Evolutionary conservation across 805 yeast species (phyloP), one percentile per base, ranked within the genome.

Genomic region (Ogataea nitratoaversa): DNA sequence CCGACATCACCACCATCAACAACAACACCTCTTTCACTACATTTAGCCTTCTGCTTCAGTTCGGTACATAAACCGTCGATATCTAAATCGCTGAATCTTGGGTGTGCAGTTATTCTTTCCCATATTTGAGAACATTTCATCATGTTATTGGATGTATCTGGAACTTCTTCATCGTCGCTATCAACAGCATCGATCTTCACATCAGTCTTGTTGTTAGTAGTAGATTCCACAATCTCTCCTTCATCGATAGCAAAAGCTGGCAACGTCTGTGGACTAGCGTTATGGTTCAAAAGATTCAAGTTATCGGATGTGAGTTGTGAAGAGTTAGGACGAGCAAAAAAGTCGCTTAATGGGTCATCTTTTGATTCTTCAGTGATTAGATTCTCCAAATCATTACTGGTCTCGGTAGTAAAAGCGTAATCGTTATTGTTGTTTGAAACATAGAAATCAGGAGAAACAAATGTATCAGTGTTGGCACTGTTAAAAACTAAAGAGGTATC

Each of bases 51-150:
- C 29, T 81, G 65, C 64, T 91, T 85, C 58, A 93, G 72, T 66
- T 93, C 99, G 32, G 67, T 59, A 72, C 99, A 93, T 59, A 93
- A 73, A 2, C 96, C 95, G 58, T 91, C 97, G 49, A 93, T 90
- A 62, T 93, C 99, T 38, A 93, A 71, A 44, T 90, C 96, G 5
- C 93, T 79, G 62, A 90, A 93, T 58, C 84, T 79, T 25, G 99
- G 98, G 70, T 93, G 98, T 18, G 93, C 65, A 2, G 96, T 85
- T 29, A 93, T 84, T 56, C 98, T 76, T 62, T 91, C 98, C 99
- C 99, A 93, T 13, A 91, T 83, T 51, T 89, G 96, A 0, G 95
- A 78, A 63, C 99, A 93, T 56, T 78, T 79, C 64, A 84, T 65
- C 50, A 78, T 59, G 12, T 74, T 70, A 14, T 63, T 65, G 42